These are phyloP conservation scores for Camelina laxa DNA, from an alignment of 345 rosid genomes.

Conservation along the genomic window DNA sequence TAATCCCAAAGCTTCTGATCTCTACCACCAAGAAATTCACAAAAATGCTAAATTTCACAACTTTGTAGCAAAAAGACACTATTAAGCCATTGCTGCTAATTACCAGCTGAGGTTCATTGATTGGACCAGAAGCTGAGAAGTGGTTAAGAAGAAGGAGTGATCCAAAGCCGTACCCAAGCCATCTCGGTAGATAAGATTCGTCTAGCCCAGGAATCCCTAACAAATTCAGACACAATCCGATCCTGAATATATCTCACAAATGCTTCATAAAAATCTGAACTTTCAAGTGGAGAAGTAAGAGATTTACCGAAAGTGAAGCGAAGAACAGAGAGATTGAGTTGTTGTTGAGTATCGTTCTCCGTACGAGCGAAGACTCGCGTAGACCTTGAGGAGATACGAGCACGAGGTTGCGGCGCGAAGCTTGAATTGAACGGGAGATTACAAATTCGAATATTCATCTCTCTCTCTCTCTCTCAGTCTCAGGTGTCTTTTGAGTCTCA, in stretches of 20 bases:
- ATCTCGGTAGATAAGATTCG: constrained; percentile 90
- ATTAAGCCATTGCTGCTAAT: neutral
- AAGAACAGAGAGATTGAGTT: constrained; percentile 83
- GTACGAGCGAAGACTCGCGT: constrained; percentile 43
- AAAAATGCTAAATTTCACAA: neutral
- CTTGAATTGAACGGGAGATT: constrained; percentile 9
- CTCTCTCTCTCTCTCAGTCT: constrained; percentile 22
- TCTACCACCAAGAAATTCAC: constrained; percentile 44
- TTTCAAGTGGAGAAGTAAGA: neutral
- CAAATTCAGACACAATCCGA: neutral
- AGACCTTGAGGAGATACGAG: constrained; percentile 37
- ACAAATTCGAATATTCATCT: constrained; percentile 40
- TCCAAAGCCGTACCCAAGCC: constrained; percentile 93
- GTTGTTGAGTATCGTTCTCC: constrained; percentile 49
- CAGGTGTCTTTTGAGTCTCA: neutral
- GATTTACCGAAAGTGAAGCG: constrained; percentile 79
- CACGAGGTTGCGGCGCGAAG: constrained; percentile 35
- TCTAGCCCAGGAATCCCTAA: constrained; percentile 86
- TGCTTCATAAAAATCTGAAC: neutral
- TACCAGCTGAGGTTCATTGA: constrained; percentile 44
- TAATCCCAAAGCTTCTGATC: constrained; percentile 75
- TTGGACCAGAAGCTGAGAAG: constrained; percentile 42
- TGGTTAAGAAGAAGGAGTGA: constrained; percentile 72
- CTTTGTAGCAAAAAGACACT: neutral
- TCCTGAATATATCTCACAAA: neutral